Conservation (phyloP, 2,329 filamentous ascomycete species). For the Colletotrichum paranaense region DNA sequence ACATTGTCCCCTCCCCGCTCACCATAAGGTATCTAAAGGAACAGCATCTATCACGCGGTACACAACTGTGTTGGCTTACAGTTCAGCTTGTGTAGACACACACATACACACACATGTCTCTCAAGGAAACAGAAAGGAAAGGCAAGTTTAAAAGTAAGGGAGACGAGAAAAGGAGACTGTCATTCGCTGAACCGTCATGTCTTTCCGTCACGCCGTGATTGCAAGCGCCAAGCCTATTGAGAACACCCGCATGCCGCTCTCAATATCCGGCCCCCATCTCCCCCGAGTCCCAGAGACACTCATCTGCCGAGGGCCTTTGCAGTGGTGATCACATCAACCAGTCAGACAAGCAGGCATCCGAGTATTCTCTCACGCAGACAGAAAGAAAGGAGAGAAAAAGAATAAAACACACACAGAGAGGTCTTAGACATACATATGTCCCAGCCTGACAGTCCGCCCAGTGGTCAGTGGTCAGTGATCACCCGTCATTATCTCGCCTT, state of each 20-base stretch:
- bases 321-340: background rate
- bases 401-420: background rate
- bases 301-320: background rate
- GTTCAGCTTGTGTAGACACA: background rate
- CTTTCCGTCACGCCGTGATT: background rate
- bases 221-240: background rate
- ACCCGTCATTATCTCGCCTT: background rate
- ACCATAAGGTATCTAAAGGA: background rate
- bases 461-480: background rate
- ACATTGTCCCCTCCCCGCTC: background rate
- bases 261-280: background rate
- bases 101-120: background rate
- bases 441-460: too few relatives aligned
- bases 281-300: background rate
- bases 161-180: background rate
- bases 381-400: background rate
- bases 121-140: background rate
- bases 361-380: background rate
- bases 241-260: background rate
- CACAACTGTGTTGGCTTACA: background rate
- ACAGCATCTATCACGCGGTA: background rate
- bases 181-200: too few relatives aligned
- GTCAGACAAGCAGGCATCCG: background rate
- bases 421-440: background rate
- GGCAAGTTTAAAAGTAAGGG: background rate